These are phyloP conservation scores for Tolypocladium pustulatum DNA, from an alignment of 2,329 filamentous ascomycete genomes.

Conservation along the genomic window DNA sequence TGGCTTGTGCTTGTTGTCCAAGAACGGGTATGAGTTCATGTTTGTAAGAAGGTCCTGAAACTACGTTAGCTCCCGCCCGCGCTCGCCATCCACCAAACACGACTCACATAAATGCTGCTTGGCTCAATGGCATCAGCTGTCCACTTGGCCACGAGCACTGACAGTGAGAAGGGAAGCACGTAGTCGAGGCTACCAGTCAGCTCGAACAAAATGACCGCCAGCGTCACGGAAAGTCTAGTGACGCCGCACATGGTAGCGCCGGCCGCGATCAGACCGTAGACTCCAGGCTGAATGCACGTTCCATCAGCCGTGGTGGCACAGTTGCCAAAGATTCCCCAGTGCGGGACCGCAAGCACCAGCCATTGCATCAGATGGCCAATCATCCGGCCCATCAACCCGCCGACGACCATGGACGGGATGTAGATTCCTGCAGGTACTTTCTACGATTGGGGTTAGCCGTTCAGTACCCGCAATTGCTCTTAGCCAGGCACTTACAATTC, in stretches of 20 bases:
- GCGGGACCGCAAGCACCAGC: conserved; percentile 62
- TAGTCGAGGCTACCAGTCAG: conserved; percentile 91
- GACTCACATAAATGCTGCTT: conserved; percentile 74
- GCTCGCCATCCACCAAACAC: not conserved
- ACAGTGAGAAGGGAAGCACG: conserved; percentile 86
- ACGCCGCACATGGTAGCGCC: conserved; percentile 98
- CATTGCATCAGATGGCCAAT: conserved; percentile 81
- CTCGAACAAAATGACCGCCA: conserved; percentile 93
- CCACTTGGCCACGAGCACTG: conserved; percentile 95
- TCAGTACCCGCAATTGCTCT: not conserved
- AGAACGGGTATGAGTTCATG: conserved; percentile 94
- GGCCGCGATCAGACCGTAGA: conserved; percentile 89
- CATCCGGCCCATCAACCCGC: conserved; percentile 80
- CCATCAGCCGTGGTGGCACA: conserved; percentile 64
- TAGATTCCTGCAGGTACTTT: conserved; percentile 97
- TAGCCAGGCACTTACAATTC: conserved; percentile 47
- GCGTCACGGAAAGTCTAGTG: conserved; percentile 81
- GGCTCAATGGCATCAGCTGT: conserved; percentile 93
- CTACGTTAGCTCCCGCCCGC: conserved; percentile 6
- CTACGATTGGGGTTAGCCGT: conserved; percentile 20
- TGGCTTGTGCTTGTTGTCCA: conserved; percentile 93
- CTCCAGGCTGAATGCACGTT: conserved; percentile 88
- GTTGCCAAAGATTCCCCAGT: conserved; percentile 61
- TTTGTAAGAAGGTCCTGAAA: conserved; percentile 75
- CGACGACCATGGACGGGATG: conserved; percentile 97